phyloP scores from a whole-genome alignment of 1,284 basidiomycete genomes.

The Omphalotus olearius region DNA sequence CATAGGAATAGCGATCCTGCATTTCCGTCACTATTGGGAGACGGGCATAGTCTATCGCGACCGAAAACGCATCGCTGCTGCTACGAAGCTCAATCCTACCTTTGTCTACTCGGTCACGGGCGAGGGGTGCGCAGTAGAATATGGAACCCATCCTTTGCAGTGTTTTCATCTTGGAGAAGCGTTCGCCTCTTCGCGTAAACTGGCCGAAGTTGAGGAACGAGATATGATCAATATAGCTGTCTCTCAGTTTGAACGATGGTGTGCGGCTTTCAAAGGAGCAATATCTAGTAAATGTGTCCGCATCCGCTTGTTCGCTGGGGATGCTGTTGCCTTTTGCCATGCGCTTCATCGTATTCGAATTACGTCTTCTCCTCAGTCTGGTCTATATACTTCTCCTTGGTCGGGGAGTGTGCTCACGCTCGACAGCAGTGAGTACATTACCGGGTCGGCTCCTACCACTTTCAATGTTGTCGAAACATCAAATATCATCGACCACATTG shows the following conservation, averaged over 20 bases:
- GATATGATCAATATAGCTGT: conserved; percentile 27
- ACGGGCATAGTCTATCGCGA: conserved; percentile 36
- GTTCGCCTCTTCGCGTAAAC: conserved; percentile 22
- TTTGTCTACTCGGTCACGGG: conserved; percentile 41
- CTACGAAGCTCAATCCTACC: conserved; percentile 41
- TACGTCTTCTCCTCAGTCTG: conserved; percentile 17
- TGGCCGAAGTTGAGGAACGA: conserved; percentile 8
- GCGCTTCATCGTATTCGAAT: conserved; percentile 21
- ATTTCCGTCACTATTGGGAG: conserved; percentile 37
- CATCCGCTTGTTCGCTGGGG: conserved; percentile 34
- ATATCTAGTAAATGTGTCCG: conserved; percentile 7
- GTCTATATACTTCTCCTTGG: conserved; percentile 30
- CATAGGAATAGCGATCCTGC: conserved; percentile 12
- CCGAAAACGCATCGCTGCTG: conserved; percentile 18
- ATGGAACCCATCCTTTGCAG: conserved; percentile 39
- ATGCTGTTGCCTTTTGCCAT: conserved; percentile 29
- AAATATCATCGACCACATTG: conserved; percentile 46
- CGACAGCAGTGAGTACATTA: conserved; percentile 15
- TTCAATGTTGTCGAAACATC: conserved; percentile 57
- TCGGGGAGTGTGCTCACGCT: conserved; percentile 26
- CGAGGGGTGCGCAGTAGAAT: conserved; percentile 41
- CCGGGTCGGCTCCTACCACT: conserved; percentile 27
- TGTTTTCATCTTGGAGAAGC: conserved; percentile 42
- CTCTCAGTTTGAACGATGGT: conserved; percentile 35
- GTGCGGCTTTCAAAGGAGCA: conserved; percentile 24